Conservation (phyloP, 2,329 filamentous ascomycete genomes). For the Verticillium albo-atrum region DNA sequence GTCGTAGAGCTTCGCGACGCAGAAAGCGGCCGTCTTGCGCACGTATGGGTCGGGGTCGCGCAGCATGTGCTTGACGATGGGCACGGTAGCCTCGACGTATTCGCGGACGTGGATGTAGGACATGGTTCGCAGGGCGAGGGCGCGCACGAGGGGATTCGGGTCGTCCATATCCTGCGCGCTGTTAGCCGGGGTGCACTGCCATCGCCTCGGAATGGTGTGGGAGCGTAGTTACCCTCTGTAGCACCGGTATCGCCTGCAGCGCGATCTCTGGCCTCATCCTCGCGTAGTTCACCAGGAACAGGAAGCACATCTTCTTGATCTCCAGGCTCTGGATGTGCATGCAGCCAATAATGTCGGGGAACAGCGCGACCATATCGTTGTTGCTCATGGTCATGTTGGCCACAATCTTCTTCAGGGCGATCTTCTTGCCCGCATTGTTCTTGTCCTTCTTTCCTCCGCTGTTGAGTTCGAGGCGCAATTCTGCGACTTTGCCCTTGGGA, state of each 20-base stretch:
- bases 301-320: constrained; percentile 99
- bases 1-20: constrained; percentile 95
- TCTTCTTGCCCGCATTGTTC: constrained; percentile 92
- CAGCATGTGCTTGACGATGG: constrained; percentile 76
- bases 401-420: constrained; percentile 98
- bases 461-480: constrained; percentile 91
- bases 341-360: constrained; percentile 90
- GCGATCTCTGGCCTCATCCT: constrained; percentile 92
- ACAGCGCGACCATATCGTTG: constrained; percentile 97
- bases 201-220: no score
- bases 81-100: constrained; percentile 87
- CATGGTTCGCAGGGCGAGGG: constrained; percentile 88
- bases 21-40: constrained; percentile 93
- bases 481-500: constrained; percentile 94
- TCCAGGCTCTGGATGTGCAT: constrained; percentile 94
- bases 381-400: constrained; percentile 99
- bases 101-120: constrained; percentile 96
- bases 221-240: constrained; percentile 61
- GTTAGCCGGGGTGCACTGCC: constrained; percentile 10
- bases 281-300: constrained; percentile 96
- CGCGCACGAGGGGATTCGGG: constrained; percentile 84
- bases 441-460: constrained; percentile 97
- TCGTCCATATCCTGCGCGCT: constrained; percentile 79
- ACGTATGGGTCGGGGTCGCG: constrained; percentile 91
- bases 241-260: constrained; percentile 82